Conservation (phyloP, 2,329 filamentous ascomycete species). For the Arthrobotrys sphaeroides region DNA sequence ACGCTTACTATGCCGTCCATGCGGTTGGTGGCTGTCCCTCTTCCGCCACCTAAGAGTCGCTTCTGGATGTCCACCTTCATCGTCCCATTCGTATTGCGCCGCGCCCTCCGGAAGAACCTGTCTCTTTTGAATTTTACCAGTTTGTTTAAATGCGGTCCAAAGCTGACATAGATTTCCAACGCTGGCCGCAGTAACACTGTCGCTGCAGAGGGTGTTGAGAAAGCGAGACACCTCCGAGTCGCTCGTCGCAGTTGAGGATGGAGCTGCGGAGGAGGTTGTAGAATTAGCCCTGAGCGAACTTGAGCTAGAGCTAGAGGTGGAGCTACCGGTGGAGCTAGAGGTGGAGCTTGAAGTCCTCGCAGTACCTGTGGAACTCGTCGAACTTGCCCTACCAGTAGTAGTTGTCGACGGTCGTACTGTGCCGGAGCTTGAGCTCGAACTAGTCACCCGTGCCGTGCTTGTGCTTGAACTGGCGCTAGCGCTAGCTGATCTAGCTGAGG, state of each 20-base stretch:
- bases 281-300: not conserved
- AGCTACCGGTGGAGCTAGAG: too few relatives aligned
- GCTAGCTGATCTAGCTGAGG: not conserved
- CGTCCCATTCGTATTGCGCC: slow-evolving; percentile 9
- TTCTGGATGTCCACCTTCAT: slow-evolving; percentile 11
- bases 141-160: slow-evolving; percentile 36
- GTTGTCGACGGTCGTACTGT: not conserved
- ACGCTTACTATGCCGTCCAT: slow-evolving; percentile 14
- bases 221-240: slow-evolving; percentile 19
- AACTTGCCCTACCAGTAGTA: not conserved
- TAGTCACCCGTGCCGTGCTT: not conserved
- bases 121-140: slow-evolving; percentile 32
- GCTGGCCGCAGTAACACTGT: slow-evolving; percentile 12
- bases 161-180: slow-evolving; percentile 36
- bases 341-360: not conserved
- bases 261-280: not conserved
- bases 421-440: not conserved
- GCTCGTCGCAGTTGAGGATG: not conserved
- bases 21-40: slow-evolving; percentile 12
- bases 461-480: not conserved
- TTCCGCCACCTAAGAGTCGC: not conserved
- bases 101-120: not conserved
- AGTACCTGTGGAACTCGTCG: not conserved
- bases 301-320: not conserved
- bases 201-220: slow-evolving; percentile 23